These are phyloP conservation scores for Penicillium tannophilum DNA, from an alignment of 495 filamentous ascomycete species.

Conservation along the genomic window DNA sequence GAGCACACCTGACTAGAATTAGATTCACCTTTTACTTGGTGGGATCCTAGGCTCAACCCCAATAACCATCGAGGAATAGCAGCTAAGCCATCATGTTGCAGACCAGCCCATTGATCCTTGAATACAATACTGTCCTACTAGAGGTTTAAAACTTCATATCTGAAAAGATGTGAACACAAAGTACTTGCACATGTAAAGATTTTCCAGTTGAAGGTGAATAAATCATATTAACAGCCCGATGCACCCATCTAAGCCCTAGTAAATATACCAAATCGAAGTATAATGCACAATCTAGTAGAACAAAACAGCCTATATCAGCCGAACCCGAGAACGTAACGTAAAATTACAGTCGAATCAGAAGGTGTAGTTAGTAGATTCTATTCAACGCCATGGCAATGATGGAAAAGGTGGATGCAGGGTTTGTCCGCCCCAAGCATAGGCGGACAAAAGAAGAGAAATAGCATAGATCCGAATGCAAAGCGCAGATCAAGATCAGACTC, in stretches of 20 bases:
- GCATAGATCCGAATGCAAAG: neutral
- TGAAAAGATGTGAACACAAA: too few relatives aligned
- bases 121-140: too few relatives aligned
- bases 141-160: too few relatives aligned
- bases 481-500: neutral
- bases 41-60: too few relatives aligned
- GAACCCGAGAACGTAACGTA: constrained; percentile 4
- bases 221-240: constrained; percentile 5
- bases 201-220: neutral
- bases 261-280: constrained; percentile 9
- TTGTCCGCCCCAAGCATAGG: neutral
- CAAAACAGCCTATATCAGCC: constrained; percentile 1
- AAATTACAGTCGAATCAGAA: constrained; percentile 3
- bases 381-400: constrained; percentile 12
- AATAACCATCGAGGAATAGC: too few relatives aligned
- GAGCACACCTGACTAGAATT: too few relatives aligned
- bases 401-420: neutral
- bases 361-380: constrained; percentile 3
- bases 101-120: too few relatives aligned
- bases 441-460: neutral
- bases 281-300: neutral
- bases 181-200: too few relatives aligned
- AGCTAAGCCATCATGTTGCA: too few relatives aligned
- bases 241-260: constrained; percentile 5
- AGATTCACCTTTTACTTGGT: too few relatives aligned